Evolutionary conservation across 345 rosid species (phyloP).

Genomic region (Kandelia obovata): DNA sequence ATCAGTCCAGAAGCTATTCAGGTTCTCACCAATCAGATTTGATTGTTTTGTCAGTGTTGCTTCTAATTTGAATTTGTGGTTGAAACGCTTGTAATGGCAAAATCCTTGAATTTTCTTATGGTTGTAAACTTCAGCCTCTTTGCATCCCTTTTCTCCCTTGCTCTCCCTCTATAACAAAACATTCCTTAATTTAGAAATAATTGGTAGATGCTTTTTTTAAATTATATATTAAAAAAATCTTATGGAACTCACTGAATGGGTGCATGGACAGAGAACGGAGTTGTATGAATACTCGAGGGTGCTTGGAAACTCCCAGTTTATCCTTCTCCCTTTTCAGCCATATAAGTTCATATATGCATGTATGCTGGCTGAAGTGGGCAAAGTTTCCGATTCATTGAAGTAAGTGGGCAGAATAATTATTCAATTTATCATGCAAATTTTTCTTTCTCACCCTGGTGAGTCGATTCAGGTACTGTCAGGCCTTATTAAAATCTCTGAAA

Average conservation of each 20-base stretch:
- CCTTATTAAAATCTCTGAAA: conserved; percentile 58
- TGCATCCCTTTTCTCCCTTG: neutral
- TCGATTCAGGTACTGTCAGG: conserved; percentile 69
- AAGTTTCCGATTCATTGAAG: conserved; percentile 85
- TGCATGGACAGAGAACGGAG: conserved; percentile 85
- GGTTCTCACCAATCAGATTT: conserved; percentile 32
- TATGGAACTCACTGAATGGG: conserved; percentile 24
- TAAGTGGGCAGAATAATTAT: conserved; percentile 35
- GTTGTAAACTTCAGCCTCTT: no score
- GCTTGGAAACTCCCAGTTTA: conserved; percentile 92
- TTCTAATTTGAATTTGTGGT: neutral
- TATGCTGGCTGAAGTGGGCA: conserved; percentile 98
- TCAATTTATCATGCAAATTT: conserved; percentile 14
- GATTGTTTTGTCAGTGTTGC: neutral
- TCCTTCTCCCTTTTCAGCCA: conserved; percentile 85
- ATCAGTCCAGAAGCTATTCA: conserved; percentile 82
- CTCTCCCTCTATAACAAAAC: neutral
- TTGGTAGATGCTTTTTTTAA: no score
- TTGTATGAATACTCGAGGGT: conserved; percentile 91
- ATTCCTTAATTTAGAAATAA: no score
- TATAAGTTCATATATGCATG: conserved; percentile 92
- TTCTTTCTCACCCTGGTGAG: conserved; percentile 25
- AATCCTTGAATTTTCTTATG: no score
- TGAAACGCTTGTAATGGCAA: no score
- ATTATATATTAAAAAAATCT: neutral